phyloP scores from a whole-genome alignment of 202 grass and related monocot genomes.

The Cymbopogon flexuosus region DNA sequence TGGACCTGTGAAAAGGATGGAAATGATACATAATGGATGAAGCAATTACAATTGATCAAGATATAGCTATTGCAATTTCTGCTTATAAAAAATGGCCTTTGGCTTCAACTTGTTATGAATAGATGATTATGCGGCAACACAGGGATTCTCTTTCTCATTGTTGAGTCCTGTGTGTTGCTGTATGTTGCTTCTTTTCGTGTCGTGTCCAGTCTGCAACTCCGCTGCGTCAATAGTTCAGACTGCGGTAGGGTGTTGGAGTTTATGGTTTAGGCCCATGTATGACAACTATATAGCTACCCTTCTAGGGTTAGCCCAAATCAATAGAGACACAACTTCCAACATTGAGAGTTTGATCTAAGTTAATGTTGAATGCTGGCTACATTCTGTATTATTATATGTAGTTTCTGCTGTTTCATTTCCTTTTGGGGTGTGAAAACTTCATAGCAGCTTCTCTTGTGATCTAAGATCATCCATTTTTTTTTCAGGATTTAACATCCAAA shows the following conservation, averaged over 20 bases:
- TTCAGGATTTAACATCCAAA: constrained; percentile 49
- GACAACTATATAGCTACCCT: no score
- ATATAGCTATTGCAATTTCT: constrained; percentile 9
- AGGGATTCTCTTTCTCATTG: background rate
- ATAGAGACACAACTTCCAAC: no score
- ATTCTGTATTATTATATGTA: constrained; percentile 2
- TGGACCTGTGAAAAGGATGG: constrained; percentile 2
- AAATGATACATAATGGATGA: background rate
- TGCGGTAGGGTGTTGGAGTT: no score
- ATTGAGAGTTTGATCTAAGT: constrained; percentile 11
- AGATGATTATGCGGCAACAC: background rate
- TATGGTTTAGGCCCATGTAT: no score
- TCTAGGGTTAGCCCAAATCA: no score
- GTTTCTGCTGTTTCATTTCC: background rate
- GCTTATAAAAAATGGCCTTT: constrained; percentile 6
- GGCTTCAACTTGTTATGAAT: background rate
- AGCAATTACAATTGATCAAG: background rate
- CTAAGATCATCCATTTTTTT: constrained; percentile 23
- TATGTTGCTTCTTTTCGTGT: no score
- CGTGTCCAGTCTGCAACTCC: no score
- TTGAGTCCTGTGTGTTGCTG: no score
- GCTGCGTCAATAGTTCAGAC: no score
- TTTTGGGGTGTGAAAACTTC: background rate
- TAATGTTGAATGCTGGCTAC: background rate
- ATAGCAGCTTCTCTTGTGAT: background rate